Conservation (phyloP, 108 stramenopile species). For the Discostella stelligeroides region DNA sequence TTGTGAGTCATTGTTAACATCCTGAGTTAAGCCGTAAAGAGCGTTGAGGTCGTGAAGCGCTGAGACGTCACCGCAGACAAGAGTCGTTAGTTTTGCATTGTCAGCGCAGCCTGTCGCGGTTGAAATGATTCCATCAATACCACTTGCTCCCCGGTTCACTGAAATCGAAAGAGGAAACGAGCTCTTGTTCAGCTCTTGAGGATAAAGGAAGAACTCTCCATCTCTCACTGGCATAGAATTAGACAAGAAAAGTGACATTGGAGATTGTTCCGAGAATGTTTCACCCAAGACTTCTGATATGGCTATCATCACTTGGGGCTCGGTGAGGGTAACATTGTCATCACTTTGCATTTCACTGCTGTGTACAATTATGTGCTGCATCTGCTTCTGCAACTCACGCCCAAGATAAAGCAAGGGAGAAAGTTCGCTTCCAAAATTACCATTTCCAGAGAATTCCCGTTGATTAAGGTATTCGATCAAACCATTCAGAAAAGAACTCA, state of each 20-base stretch:
- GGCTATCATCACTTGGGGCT: conserved; percentile 80
- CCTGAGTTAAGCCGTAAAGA: conserved; percentile 66
- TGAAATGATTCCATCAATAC: conserved; percentile 92
- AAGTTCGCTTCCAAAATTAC: conserved; percentile 55
- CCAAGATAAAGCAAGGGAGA: conserved; percentile 67
- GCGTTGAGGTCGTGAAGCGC: conserved; percentile 89
- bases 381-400: conserved; percentile 48
- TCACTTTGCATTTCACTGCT: background rate
- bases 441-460: background rate
- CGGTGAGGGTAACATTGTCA: conserved; percentile 54
- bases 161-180: conserved; percentile 40
- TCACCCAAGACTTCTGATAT: conserved; percentile 60
- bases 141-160: conserved; percentile 91
- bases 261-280: conserved; percentile 14
- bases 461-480: conserved; percentile 17
- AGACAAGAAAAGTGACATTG: conserved; percentile 76
- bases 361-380: conserved; percentile 64
- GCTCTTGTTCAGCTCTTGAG: conserved; percentile 18
- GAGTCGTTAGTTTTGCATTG: conserved; percentile 62
- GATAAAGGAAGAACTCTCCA: conserved; percentile 88
- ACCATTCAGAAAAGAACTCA: conserved; percentile 50
- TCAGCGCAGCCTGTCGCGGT: conserved; percentile 88
- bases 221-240: conserved; percentile 95
- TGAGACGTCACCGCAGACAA: conserved; percentile 89
- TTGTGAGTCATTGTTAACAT: conserved; percentile 15